phyloP scores from a whole-genome alignment of 805 yeast species.

The Zygosaccharomyces bisporus region DNA sequence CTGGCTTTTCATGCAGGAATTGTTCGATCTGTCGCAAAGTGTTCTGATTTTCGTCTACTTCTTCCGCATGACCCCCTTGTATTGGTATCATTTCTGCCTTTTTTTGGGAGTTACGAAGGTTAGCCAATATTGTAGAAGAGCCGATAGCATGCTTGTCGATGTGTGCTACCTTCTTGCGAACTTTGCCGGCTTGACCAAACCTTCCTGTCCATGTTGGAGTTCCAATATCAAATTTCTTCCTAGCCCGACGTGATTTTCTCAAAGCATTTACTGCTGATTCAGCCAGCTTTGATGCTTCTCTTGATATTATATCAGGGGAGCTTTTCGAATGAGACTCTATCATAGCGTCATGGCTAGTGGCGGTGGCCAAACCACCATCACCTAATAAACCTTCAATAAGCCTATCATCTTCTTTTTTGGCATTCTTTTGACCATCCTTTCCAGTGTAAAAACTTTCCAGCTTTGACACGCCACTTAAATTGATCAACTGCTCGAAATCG shows the following conservation, averaged over 20 bases:
- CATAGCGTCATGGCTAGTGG: slow-evolving; percentile 75
- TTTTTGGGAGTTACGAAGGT: slow-evolving; percentile 20
- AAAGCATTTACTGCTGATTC: slow-evolving; percentile 52
- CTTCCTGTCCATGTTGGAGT: slow-evolving; percentile 96
- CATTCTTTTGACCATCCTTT: slow-evolving; percentile 40
- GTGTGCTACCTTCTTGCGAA: slow-evolving; percentile 25
- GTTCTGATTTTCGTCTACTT: slow-evolving; percentile 7
- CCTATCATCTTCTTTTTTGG: slow-evolving; percentile 51
- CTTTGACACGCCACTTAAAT: slow-evolving; percentile 67
- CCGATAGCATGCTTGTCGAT: slow-evolving; percentile 14
- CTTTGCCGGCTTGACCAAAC: slow-evolving; percentile 78
- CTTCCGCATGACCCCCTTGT: slow-evolving; percentile 8
- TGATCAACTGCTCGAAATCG: slow-evolving; percentile 62
- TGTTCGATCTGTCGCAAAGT: slow-evolving; percentile 33
- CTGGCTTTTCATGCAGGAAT: slow-evolving; percentile 39
- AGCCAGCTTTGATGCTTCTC: slow-evolving; percentile 58
- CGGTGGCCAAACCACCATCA: slow-evolving; percentile 61
- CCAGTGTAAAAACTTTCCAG: slow-evolving; percentile 60
- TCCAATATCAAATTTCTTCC: slow-evolving; percentile 51
- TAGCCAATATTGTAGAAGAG: slow-evolving; percentile 27
- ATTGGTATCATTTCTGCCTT: slow-evolving; percentile 12
- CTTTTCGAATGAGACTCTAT: slow-evolving; percentile 45
- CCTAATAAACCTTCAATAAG: slow-evolving; percentile 75
- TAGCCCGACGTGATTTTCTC: slow-evolving; percentile 48
- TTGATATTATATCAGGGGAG: slow-evolving; percentile 42